These are phyloP conservation scores for Nemania sp. DNA, from an alignment of 2,329 filamentous ascomycete genomes.

Conservation along the genomic window DNA sequence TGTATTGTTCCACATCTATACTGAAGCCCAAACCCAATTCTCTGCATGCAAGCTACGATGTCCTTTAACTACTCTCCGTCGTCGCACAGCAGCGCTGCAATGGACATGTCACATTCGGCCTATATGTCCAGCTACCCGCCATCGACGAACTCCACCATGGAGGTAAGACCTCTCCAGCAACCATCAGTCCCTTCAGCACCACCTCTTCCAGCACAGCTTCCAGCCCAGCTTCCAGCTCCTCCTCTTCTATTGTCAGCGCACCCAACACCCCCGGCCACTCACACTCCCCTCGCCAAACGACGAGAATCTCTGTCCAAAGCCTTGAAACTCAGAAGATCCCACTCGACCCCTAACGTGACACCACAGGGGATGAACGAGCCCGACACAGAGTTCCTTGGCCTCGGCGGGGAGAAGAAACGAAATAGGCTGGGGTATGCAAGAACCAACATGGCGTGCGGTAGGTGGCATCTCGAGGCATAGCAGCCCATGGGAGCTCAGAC, in stretches of 20 bases:
- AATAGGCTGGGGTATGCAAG: slow-evolving; percentile 97
- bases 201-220: slow-evolving; percentile 41
- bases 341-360: slow-evolving; percentile 63
- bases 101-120: slow-evolving; percentile 56
- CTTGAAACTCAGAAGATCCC: slow-evolving; percentile 61
- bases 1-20: slow-evolving; percentile 48
- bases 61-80: slow-evolving; percentile 64
- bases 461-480: slow-evolving; percentile 57
- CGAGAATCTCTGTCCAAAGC: slow-evolving; percentile 55
- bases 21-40: slow-evolving; percentile 46
- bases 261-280: slow-evolving; percentile 48
- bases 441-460: slow-evolving; percentile 95
- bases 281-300: slow-evolving; percentile 52
- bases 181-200: slow-evolving; percentile 43
- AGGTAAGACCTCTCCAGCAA: slow-evolving; percentile 49
- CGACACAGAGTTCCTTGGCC: slow-evolving; percentile 52
- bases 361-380: slow-evolving; percentile 55
- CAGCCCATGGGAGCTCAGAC: slow-evolving; percentile 14
- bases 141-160: slow-evolving; percentile 46
- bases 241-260: slow-evolving; percentile 46
- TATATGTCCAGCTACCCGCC: slow-evolving; percentile 52
- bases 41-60: slow-evolving; percentile 60
- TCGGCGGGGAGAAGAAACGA: slow-evolving; percentile 68
- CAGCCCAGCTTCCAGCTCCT: slow-evolving; percentile 49
- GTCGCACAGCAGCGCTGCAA: slow-evolving; percentile 56